These are phyloP conservation scores for Polyporus tsugae DNA, from an alignment of 1,284 basidiomycete species.

Conservation along the genomic window DNA sequence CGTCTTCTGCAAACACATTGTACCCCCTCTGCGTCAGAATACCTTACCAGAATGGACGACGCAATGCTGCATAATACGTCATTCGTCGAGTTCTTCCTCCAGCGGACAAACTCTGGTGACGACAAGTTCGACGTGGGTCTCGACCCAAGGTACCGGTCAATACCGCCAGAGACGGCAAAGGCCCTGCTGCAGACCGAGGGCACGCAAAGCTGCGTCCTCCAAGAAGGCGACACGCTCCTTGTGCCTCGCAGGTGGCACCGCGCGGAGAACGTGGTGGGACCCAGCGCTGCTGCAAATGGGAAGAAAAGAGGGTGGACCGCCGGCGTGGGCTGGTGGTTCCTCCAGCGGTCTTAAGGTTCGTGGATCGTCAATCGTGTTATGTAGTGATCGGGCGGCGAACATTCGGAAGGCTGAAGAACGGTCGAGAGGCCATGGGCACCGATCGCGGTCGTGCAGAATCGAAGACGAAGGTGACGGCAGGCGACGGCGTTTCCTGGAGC, in stretches of 20 bases:
- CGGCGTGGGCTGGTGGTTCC: constrained; percentile 41
- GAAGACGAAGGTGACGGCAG: background rate
- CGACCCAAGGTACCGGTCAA: constrained; percentile 12
- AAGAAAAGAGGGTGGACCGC: constrained; percentile 36
- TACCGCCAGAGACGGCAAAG: constrained; percentile 2
- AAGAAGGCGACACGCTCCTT: constrained; percentile 39
- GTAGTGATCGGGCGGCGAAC: background rate
- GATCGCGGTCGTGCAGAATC: background rate
- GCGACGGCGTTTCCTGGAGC: background rate
- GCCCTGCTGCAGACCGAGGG: constrained; percentile 1
- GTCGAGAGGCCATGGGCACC: background rate
- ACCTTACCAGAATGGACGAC: constrained; percentile 12
- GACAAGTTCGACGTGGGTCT: constrained; percentile 9
- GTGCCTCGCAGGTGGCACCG: constrained; percentile 40
- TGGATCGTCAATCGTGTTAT: background rate
- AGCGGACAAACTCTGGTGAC: background rate
- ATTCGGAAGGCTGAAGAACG: background rate
- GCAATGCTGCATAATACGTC: background rate
- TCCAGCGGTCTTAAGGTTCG: constrained; percentile 25
- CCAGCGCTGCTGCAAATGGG: background rate
- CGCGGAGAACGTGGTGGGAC: constrained; percentile 36
- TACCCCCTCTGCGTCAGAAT: constrained; percentile 27
- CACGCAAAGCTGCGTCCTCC: constrained; percentile 35
- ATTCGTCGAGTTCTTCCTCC: background rate
- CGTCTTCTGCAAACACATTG: constrained; percentile 36